Conservation (phyloP, 768 basidiomycete species). For the Hysterangium stoloniferum region DNA sequence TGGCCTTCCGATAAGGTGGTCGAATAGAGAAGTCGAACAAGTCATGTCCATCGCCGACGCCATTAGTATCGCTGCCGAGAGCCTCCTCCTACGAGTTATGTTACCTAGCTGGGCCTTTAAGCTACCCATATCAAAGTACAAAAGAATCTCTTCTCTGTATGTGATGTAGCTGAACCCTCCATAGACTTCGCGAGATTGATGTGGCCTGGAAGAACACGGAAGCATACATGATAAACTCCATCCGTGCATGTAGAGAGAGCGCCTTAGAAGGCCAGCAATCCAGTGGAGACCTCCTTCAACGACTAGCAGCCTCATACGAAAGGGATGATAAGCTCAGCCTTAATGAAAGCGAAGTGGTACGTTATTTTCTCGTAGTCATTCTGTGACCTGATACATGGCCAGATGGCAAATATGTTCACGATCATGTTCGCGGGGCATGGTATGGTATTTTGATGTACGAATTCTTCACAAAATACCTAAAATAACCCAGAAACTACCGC, state of each 20-base stretch:
- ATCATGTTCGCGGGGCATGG: slow-evolving; percentile 17
- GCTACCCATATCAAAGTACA: slow-evolving; percentile 8
- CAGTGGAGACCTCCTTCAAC: slow-evolving; percentile 11
- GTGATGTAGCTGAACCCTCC: neutral
- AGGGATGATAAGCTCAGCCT: slow-evolving; percentile 9
- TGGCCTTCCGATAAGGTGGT: slow-evolving; percentile 7
- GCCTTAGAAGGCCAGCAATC: slow-evolving; percentile 5
- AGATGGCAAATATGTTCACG: slow-evolving; percentile 16
- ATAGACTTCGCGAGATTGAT: slow-evolving; percentile 4
- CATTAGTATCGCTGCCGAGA: neutral
- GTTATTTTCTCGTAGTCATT: neutral
- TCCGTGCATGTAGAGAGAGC: neutral
- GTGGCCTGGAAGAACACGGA: slow-evolving; percentile 9
- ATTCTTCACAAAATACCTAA: neutral
- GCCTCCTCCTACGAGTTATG: neutral
- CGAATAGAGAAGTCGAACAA: slow-evolving; percentile 1
- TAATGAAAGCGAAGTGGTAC: slow-evolving; percentile 12
- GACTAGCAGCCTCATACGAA: slow-evolving; percentile 10
- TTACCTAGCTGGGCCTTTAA: slow-evolving; percentile 4
- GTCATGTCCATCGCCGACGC: neutral
- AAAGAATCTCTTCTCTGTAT: neutral
- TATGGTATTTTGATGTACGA: neutral
- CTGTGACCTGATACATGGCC: neutral
- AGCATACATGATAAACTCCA: neutral
- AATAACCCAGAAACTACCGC: slow-evolving; percentile 26